Base-by-base conservation (phyloP, 176 grass and related monocot species). In the Stipa capillata region DNA sequence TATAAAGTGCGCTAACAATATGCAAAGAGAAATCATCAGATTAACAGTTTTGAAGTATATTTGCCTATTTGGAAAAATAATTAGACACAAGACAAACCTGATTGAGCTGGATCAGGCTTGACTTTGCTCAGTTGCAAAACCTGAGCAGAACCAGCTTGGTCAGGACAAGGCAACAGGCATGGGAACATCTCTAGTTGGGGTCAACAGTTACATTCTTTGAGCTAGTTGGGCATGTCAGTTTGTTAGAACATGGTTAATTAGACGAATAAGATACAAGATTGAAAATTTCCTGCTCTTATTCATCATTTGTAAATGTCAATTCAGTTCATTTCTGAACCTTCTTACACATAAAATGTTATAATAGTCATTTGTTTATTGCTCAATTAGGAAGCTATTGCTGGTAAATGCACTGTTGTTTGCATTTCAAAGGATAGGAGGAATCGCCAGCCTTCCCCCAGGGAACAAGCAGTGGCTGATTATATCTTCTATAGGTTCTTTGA, bases 341-440 rank as follows among this genome's bases (percentile, higher is more conserved):
- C 42, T 84, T 53, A 17, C 16, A 63, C 29, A 28, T 42, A 40
- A 72, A 85, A 77, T 51, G 14, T 85, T 85, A 18, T 82, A 82
- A 59, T 63, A 71, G 7, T 20, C 55, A 69, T 79, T 45, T 82
- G 36, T 59, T 79, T 33, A 61, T 83, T 62, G 25, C 21, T 84
- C 39, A 79, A 83, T 55, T 56, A 95, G 96, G 92, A 99, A 83
- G 83, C 88, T 55, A 61, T 99, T 58, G 87, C 74, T 90, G 96
- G 90, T 40, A 99, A 93, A 93, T 95, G 96, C 70, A 82, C 69
- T 59, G 88, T 99, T 64, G 73, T 99, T 81, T 99, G 96, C 85
- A 87, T 75, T 60, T 99, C 81, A 80, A 93, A 86, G 52, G 92
- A 99, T 45, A 28, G 81, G 45, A 90, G 84, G 48, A 99, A 99